Evolutionary conservation across 1,284 basidiomycete genomes (phyloP).

Genomic region (Trichosporon sp.): DNA sequence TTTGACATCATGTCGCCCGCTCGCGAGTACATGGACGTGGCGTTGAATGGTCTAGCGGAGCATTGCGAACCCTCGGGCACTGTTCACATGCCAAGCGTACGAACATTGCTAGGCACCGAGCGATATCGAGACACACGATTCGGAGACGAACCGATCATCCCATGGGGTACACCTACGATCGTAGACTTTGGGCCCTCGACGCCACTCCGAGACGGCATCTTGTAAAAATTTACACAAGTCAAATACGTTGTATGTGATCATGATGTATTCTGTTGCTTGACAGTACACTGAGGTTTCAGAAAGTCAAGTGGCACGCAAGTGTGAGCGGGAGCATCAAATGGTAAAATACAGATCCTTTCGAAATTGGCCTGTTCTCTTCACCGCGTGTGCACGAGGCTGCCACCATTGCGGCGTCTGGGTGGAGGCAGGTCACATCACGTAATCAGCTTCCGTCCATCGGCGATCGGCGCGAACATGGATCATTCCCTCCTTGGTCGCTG

Average conservation of each 20-base stretch:
- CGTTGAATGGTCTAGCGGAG: constrained; percentile 35
- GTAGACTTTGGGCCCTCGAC: constrained; percentile 33
- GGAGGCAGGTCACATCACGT: neutral
- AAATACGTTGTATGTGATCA: neutral
- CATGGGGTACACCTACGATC: constrained; percentile 40
- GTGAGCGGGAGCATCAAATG: no score
- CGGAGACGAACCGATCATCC: constrained; percentile 47
- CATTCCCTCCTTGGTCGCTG: neutral
- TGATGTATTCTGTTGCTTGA: no score
- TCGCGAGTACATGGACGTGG: constrained; percentile 50
- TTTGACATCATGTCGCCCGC: constrained; percentile 29
- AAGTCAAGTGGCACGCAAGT: no score
- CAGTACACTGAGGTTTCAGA: no score
- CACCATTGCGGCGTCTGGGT: neutral
- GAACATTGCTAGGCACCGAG: constrained; percentile 53
- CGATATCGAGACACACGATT: constrained; percentile 52
- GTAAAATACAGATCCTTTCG: no score
- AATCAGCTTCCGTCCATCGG: constrained; percentile 8
- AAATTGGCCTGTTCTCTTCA: no score
- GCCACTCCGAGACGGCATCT: neutral
- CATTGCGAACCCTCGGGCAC: constrained; percentile 29
- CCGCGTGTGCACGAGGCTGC: no score
- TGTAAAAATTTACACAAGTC: neutral
- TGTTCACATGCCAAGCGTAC: constrained; percentile 43
- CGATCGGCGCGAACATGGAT: neutral